A percentile compares a stretch with the other conserved stretches of the same genome.
Evolutionary conservation across 1,284 basidiomycete genomes (phyloP).

Genomic region (Irpex sp.): DNA sequence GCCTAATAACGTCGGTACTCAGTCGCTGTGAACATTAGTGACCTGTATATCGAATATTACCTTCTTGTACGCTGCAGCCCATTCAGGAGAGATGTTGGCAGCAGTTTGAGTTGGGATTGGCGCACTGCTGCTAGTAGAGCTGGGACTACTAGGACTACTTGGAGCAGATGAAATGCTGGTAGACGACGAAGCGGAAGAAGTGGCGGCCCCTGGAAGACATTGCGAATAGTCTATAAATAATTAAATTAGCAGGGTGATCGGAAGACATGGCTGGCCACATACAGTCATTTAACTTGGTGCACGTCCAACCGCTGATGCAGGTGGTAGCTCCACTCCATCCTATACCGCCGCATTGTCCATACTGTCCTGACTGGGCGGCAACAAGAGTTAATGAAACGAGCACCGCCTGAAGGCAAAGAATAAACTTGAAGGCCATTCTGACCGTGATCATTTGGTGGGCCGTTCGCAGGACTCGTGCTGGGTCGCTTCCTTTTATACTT

Average conservation of each 20-base stretch:
- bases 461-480: not conserved
- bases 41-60: conserved; percentile 19
- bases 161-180: conserved; percentile 15
- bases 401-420: conserved; percentile 11
- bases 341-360: conserved; percentile 44
- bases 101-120: conserved; percentile 15
- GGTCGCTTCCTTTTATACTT: not conserved
- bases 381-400: conserved; percentile 11
- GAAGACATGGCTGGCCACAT: conserved; percentile 8
- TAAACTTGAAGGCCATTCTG: conserved; percentile 16
- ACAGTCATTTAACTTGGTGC: conserved; percentile 39
- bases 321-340: conserved; percentile 44
- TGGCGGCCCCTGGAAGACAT: conserved; percentile 34
- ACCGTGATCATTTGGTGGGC: not conserved
- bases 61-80: conserved; percentile 50
- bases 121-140: not conserved
- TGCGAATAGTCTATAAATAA: conserved; percentile 37
- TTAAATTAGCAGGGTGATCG: not conserved
- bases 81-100: conserved; percentile 47
- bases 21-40: not conserved
- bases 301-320: conserved; percentile 36
- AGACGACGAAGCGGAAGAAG: not conserved
- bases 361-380: conserved; percentile 26
- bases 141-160: conserved; percentile 15
- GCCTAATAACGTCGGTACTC: conserved; percentile 29